These are phyloP conservation scores for Fusarium humuli DNA, from an alignment of 2,329 filamentous ascomycete genomes.

Conservation along the genomic window DNA sequence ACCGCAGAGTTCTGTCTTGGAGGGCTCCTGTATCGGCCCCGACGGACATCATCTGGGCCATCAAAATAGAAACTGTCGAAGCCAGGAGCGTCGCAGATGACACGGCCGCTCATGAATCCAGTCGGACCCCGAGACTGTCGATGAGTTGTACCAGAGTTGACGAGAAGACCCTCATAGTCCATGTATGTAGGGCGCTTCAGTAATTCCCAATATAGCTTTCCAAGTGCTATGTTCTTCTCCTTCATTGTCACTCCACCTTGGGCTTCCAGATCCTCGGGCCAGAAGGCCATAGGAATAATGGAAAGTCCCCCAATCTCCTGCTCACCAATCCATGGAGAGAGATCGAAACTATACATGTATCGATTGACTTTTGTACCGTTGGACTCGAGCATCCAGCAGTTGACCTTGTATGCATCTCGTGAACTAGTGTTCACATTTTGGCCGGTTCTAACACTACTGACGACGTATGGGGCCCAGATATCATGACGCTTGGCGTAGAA, in stretches of 20 bases:
- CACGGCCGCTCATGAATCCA: conserved; percentile 55
- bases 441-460: conserved; percentile 50
- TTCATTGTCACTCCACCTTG: conserved; percentile 50
- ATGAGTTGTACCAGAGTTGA: conserved; percentile 46
- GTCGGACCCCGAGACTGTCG: conserved; percentile 48
- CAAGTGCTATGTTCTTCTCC: conserved; percentile 55
- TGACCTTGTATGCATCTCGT: conserved; percentile 47
- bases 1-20: conserved; percentile 19
- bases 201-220: conserved; percentile 61
- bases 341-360: conserved; percentile 51
- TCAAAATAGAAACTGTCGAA: conserved; percentile 52
- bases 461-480: conserved; percentile 57
- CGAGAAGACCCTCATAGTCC: conserved; percentile 58
- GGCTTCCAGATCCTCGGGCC: conserved; percentile 52
- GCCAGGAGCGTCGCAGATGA: conserved; percentile 58
- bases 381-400: conserved; percentile 58
- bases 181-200: conserved; percentile 59
- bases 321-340: conserved; percentile 58
- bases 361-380: conserved; percentile 51
- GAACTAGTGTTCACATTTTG: conserved; percentile 13
- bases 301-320: conserved; percentile 56
- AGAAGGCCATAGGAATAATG: conserved; percentile 58
- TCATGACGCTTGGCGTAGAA: conserved; percentile 56
- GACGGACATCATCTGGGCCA: conserved; percentile 41
- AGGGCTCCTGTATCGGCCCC: conserved; percentile 27